Evolutionary conservation across 2,329 filamentous ascomycete genomes (phyloP), one percentile per base, ranked within the genome.

Genomic region (Talaromyces amestolkiae): DNA sequence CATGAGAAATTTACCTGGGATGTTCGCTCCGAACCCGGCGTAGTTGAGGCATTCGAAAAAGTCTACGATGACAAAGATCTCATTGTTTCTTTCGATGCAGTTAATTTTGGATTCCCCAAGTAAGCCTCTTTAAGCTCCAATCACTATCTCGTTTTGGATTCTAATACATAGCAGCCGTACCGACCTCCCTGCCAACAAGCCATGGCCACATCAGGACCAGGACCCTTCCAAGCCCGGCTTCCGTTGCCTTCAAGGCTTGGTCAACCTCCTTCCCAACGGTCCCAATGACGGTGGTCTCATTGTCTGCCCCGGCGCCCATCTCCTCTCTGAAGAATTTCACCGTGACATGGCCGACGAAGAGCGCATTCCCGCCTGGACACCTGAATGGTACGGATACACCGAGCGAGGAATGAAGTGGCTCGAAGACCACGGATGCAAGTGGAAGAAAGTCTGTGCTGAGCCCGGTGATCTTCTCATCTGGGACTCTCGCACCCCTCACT

Each of bases 401-500:
- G 71, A 79, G 8, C 74, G 79, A 27, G 78, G 81, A 58, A 70
- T 81, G 27, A 71, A 77, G 49, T 82, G 79, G 79, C 80, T 81
- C 58, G 65, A 76, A 41, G 71, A 76, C 13, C 71, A 71, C 1
- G 80, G 80, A 0, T 78, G 75, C 67, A 72, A 76, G 62, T 65
- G 77, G n/a, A 51, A 76, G 43, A 82, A 83, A 71, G 69, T 81
- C 5, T 71, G 74, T 59, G 71, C 76, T 13, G 80, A 79, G n/a
- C 76, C 79, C 10, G 80, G 80, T 2, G 80, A 81, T 63, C 70
- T 82, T 64, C 74, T 82, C 2, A 70, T 82, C 8, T 81, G 81
- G 81, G 81, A 83, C 66, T 79, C 78, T 9, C 72, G 83, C 4
- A 80, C 80, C 0, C 78, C 83, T 60, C 82, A 85, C 70, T 84